These are phyloP conservation scores for Suillus bovinus DNA, from an alignment of 768 basidiomycete species.

Conservation along the genomic window DNA sequence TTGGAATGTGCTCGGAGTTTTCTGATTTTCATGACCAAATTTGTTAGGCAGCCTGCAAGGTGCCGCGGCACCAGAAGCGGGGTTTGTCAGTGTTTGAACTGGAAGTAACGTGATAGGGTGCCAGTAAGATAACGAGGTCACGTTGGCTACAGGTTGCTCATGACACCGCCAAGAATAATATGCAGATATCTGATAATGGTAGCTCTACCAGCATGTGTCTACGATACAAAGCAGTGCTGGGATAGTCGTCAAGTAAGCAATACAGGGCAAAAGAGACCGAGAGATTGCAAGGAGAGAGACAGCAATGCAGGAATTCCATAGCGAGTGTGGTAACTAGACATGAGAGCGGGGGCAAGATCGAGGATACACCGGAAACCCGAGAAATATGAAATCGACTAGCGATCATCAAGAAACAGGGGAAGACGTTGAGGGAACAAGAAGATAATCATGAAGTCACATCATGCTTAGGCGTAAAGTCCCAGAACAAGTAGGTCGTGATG, in stretches of 20 bases:
- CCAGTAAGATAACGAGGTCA: background rate
- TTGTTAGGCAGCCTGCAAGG: too few species aligned
- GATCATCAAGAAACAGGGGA: conserved; percentile 7
- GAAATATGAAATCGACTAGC: conserved; percentile 11
- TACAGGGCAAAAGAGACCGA: conserved; percentile 22
- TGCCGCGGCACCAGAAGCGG: background rate
- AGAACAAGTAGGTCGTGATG: conserved; percentile 15
- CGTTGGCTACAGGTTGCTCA: background rate
- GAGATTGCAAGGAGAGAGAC: conserved; percentile 21
- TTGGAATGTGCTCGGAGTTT: background rate
- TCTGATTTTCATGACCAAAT: background rate
- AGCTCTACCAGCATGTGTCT: conserved; percentile 13
- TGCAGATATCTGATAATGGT: conserved; percentile 6
- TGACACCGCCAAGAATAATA: background rate
- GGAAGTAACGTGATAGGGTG: background rate
- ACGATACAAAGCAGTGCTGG: conserved; percentile 29
- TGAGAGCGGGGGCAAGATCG: conserved; percentile 18
- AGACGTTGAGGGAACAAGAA: conserved; percentile 28
- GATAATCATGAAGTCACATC: conserved; percentile 22
- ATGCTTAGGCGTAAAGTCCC: conserved; percentile 2
- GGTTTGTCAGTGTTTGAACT: background rate
- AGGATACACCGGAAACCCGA: conserved; percentile 15
- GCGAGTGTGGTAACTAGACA: conserved; percentile 19
- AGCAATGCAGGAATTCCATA: conserved; percentile 31
- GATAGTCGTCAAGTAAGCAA: conserved; percentile 19